Percentiles rank a stretch among this genome's conserved stretches.
Conservation (phyloP, 306 rosid genomes). For the Morella rubra region DNA sequence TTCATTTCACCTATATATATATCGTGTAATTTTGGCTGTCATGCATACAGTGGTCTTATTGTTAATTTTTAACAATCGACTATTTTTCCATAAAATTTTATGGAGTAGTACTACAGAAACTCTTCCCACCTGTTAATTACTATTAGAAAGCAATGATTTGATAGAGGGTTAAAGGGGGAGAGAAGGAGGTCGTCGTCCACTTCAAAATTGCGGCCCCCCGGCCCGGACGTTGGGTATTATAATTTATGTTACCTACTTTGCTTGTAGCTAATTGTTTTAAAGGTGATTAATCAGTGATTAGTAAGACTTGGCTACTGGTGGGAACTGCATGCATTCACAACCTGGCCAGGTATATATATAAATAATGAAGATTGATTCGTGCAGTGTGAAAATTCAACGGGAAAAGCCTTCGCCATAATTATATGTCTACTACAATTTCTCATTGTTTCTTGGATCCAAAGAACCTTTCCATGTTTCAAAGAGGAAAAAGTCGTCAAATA, state of each 20-base stretch:
- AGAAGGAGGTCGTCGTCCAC: background rate
- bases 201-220: no score
- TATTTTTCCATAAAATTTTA: background rate
- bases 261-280: background rate
- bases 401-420: slow-evolving; percentile 2
- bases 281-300: background rate
- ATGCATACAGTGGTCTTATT: no score
- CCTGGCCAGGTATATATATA: background rate
- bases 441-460: slow-evolving; percentile 13
- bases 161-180: background rate
- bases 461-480: background rate
- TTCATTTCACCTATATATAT: no score
- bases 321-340: background rate
- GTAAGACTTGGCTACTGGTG: background rate
- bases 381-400: background rate
- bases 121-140: background rate
- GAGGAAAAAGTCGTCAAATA: background rate
- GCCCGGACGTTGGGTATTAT: background rate
- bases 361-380: slow-evolving; percentile 3
- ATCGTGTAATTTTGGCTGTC: no score
- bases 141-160: background rate
- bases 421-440: background rate
- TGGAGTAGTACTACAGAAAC: background rate
- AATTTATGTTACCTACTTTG: background rate
- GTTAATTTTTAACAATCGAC: background rate